Percentiles rank a stretch among this genome's conserved stretches.
Evolutionary conservation across 176 grass and related monocot genomes (phyloP).

Genomic region (Puya raimondii): DNA sequence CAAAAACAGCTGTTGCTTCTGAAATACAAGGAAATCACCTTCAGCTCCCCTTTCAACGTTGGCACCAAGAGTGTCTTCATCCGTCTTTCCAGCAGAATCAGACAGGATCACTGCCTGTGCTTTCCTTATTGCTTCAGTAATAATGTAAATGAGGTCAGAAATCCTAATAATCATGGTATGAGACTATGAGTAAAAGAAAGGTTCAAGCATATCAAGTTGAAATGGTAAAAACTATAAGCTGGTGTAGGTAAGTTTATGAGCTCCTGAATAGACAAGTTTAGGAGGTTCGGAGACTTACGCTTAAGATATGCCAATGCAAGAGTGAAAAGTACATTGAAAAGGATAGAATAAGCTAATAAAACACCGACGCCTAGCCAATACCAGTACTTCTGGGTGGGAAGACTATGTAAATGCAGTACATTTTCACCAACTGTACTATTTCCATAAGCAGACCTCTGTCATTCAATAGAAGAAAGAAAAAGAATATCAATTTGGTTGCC

Average conservation of each 20-base stretch:
- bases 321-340: constrained; percentile 55
- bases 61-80: neutral
- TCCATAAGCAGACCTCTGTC: constrained; percentile 25
- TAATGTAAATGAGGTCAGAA: constrained; percentile 3
- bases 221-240: neutral
- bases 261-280: neutral
- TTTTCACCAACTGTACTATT: constrained; percentile 40
- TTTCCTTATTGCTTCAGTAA: constrained; percentile 40
- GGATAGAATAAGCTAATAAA: constrained; percentile 44
- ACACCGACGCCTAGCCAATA: constrained; percentile 63
- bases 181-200: neutral
- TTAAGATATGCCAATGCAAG: constrained; percentile 51
- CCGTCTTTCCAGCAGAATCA: constrained; percentile 15
- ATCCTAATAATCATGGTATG: neutral
- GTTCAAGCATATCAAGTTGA: neutral
- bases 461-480: constrained; percentile 5
- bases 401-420: constrained; percentile 32
- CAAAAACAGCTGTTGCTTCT: neutral
- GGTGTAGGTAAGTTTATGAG: too few species aligned
- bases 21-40: constrained; percentile 18
- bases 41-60: constrained; percentile 2
- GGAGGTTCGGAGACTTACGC: constrained; percentile 30
- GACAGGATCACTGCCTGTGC: constrained; percentile 33
- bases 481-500: constrained; percentile 10
- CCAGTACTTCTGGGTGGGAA: constrained; percentile 44